Evolutionary conservation across 202 grass and related monocot genomes (phyloP).

Genomic region (Musa balbisiana): DNA sequence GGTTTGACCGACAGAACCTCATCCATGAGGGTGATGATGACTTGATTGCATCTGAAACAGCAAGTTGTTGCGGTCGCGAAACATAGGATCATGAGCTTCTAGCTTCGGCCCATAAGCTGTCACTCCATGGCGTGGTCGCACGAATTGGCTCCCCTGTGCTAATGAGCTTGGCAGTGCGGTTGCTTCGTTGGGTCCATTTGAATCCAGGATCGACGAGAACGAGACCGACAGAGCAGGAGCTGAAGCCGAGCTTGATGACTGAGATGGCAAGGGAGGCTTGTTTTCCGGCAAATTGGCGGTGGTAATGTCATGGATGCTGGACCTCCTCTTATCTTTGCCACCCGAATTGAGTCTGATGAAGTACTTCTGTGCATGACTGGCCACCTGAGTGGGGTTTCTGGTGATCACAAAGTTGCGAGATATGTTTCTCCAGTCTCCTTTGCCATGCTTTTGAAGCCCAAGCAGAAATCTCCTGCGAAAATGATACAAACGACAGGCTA

Average conservation of each 20-base stretch:
- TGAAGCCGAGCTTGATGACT: constrained; percentile 31
- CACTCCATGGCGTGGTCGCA: neutral
- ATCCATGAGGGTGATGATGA: neutral
- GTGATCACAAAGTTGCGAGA: constrained; percentile 63
- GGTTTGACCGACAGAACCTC: no score
- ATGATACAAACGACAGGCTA: no score
- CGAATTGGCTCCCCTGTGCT: neutral
- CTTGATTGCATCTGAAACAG: neutral
- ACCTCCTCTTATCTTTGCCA: constrained; percentile 86
- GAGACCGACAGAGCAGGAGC: neutral
- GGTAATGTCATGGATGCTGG: constrained; percentile 96
- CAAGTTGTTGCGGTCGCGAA: neutral
- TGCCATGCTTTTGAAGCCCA: constrained; percentile 69
- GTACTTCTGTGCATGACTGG: constrained; percentile 95
- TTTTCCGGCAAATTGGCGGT: constrained; percentile 57
- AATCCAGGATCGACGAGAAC: constrained; percentile 22
- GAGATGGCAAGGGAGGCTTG: constrained; percentile 38
- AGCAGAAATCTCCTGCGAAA: constrained; percentile 62
- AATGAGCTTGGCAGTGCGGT: constrained; percentile 33
- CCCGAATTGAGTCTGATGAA: constrained; percentile 80
- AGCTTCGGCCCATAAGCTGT: neutral
- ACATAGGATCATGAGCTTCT: constrained; percentile 25
- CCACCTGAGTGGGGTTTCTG: constrained; percentile 80
- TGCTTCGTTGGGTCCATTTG: constrained; percentile 9
- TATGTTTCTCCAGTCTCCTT: constrained; percentile 95